phyloP scores from a whole-genome alignment of 2,329 filamentous ascomycete genomes.

The Fusarium hostae region DNA sequence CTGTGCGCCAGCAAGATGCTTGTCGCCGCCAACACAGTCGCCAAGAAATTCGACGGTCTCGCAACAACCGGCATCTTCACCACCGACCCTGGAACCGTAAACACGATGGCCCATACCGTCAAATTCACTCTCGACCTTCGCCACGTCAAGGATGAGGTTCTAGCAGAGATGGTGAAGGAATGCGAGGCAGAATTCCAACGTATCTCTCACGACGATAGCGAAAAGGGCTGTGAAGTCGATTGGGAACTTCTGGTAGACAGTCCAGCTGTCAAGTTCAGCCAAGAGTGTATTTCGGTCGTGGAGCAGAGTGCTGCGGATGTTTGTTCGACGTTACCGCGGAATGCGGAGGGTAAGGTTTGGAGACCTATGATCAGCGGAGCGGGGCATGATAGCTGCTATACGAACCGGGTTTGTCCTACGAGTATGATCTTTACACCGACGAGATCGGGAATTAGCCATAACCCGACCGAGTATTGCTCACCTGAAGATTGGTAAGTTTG shows the following conservation, averaged over 20 bases:
- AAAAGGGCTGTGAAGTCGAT: neutral
- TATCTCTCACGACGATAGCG: neutral
- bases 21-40: neutral
- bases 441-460: constrained; percentile 3
- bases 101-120: constrained; percentile 5
- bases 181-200: neutral
- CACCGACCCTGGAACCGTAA: neutral
- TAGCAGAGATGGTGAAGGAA: neutral
- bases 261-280: neutral
- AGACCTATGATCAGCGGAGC: constrained; percentile 11
- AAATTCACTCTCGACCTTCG: constrained; percentile 1
- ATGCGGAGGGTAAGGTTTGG: neutral
- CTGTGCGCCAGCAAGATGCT: neutral
- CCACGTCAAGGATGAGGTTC: neutral
- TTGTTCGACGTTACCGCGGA: neutral
- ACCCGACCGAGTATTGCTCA: constrained; percentile 5
- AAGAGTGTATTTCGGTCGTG: constrained; percentile 2
- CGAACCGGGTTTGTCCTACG: constrained; percentile 6
- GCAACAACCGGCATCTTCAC: neutral
- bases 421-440: constrained; percentile 23
- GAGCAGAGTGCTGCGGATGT: constrained; percentile 8
- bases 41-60: neutral
- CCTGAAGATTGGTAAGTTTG: constrained; percentile 4
- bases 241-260: neutral
- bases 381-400: constrained; percentile 15